Conservation (phyloP, 768 basidiomycete genomes). For the Boletus bicolor region DNA sequence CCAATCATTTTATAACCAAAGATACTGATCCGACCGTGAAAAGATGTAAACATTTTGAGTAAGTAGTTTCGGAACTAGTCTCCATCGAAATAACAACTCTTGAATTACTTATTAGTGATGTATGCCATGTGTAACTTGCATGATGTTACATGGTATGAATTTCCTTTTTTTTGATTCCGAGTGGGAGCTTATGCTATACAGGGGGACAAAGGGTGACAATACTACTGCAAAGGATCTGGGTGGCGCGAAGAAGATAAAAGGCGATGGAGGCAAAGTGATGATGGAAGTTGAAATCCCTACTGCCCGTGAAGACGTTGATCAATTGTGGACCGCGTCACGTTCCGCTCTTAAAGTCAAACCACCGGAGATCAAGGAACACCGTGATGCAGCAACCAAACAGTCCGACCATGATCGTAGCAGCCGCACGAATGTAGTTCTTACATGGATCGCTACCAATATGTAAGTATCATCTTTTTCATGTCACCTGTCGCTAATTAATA, state of each 20-base stretch:
- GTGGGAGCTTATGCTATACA: slow-evolving; percentile 18
- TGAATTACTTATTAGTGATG: slow-evolving; percentile 53
- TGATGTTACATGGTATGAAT: slow-evolving; percentile 71
- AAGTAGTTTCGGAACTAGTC: slow-evolving; percentile 18
- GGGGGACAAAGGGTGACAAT: slow-evolving; percentile 94
- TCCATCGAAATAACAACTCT: neutral
- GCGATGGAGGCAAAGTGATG: slow-evolving; percentile 79
- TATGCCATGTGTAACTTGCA: slow-evolving; percentile 93
- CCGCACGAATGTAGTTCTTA: slow-evolving; percentile 79
- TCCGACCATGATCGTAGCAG: slow-evolving; percentile 83
- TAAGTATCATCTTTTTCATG: slow-evolving; percentile 30
- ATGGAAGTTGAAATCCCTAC: slow-evolving; percentile 86
- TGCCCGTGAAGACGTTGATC: slow-evolving; percentile 82
- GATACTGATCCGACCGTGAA: slow-evolving; percentile 8
- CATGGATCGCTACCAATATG: slow-evolving; percentile 88
- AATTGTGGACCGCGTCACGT: slow-evolving; percentile 77
- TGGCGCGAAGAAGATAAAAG: slow-evolving; percentile 85
- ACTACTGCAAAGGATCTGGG: slow-evolving; percentile 85
- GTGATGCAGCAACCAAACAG: slow-evolving; percentile 86
- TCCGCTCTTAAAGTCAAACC: slow-evolving; percentile 64
- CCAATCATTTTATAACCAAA: neutral
- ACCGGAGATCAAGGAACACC: slow-evolving; percentile 74
- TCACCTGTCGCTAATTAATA: neutral
- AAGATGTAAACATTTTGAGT: slow-evolving; percentile 80
- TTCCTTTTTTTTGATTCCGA: neutral